phyloP scores from a whole-genome alignment of 371 early-diverging fungal genomes.

The Lichtheimia ramosa region DNA sequence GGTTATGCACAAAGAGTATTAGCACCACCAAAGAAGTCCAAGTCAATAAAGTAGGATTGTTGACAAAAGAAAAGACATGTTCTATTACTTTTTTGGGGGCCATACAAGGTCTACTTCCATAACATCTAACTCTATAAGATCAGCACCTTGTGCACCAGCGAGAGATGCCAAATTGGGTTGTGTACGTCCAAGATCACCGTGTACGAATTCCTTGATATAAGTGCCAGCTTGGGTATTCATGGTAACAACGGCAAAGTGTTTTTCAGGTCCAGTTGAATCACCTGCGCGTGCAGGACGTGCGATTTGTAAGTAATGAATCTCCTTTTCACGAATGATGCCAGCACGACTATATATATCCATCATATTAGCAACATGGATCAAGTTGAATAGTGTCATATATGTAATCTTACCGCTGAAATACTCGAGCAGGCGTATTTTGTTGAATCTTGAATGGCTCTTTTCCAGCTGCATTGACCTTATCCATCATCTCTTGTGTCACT shows the following conservation, averaged over 20 bases:
- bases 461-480: constrained; percentile 48
- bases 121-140: constrained; percentile 88
- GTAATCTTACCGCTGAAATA: constrained; percentile 67
- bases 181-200: constrained; percentile 94
- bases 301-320: constrained; percentile 54
- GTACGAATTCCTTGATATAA: constrained; percentile 99
- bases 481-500: constrained; percentile 54
- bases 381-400: not conserved
- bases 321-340: constrained; percentile 72
- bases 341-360: constrained; percentile 58
- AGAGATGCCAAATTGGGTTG: constrained; percentile 78
- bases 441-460: constrained; percentile 59
- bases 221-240: constrained; percentile 92
- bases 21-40: constrained; percentile 19
- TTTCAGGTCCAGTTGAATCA: constrained; percentile 13
- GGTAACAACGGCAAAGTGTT: constrained; percentile 60
- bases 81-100: constrained; percentile 42
- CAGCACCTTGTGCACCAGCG: constrained; percentile 64
- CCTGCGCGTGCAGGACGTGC: constrained; percentile 13
- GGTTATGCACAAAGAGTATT: constrained; percentile 27
- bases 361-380: not conserved
- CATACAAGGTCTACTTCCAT: constrained; percentile 76
- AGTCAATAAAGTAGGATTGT: constrained; percentile 1
- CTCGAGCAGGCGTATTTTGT: constrained; percentile 96
- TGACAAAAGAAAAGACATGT: not conserved